These are phyloP conservation scores for Penstemon barbatus DNA, from an alignment of 257 asterid species.

Conservation along the genomic window DNA sequence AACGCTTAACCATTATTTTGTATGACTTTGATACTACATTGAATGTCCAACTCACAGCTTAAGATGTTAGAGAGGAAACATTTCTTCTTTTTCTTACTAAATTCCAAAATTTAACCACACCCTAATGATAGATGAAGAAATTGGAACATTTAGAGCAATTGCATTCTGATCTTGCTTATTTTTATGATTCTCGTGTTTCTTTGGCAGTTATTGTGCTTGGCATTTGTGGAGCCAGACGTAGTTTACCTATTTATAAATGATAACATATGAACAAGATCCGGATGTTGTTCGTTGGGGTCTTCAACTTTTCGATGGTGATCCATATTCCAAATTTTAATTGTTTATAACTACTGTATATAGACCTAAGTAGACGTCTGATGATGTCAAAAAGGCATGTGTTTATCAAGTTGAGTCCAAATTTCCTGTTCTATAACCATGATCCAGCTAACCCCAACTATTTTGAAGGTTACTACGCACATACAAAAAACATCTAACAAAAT, in stretches of 20 bases:
- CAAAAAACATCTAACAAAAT: too few species aligned
- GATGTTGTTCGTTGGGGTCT: constrained; percentile 96
- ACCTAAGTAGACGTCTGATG: constrained; percentile 1
- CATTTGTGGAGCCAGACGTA: constrained; percentile 23
- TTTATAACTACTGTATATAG: background rate
- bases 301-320: constrained; percentile 87
- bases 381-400: too few species aligned
- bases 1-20: too few species aligned
- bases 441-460: too few species aligned
- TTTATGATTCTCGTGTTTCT: constrained; percentile 18
- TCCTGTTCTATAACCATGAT: too few species aligned
- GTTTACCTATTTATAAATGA: constrained; percentile 49
- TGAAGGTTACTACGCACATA: too few species aligned
- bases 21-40: too few species aligned
- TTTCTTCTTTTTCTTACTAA: too few species aligned
- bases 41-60: too few species aligned
- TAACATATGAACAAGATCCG: constrained; percentile 84
- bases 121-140: background rate
- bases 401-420: too few species aligned
- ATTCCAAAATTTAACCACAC: too few species aligned
- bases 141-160: background rate
- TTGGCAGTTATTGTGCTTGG: constrained; percentile 33
- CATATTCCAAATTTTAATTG: constrained; percentile 50
- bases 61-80: too few species aligned
- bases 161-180: constrained; percentile 2